Percentiles rank a stretch among this genome's conserved stretches.
Evolutionary conservation across 2,329 filamentous ascomycete species (phyloP).

Genomic region (Epichloe brachyelytri): DNA sequence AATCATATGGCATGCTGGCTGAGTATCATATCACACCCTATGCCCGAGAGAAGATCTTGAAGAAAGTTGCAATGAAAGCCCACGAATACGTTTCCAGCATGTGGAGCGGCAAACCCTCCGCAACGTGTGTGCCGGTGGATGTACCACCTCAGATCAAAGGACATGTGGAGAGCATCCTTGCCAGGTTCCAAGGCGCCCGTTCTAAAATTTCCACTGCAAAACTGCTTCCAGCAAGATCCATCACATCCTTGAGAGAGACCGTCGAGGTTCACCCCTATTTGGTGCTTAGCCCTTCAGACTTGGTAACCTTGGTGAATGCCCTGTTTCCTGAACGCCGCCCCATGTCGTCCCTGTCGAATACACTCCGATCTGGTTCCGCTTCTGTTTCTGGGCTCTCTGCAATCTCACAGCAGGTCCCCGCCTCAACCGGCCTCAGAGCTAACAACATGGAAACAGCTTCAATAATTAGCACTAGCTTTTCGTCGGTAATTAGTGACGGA

Average conservation of each 20-base stretch:
- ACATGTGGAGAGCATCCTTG: constrained; percentile 61
- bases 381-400: constrained; percentile 55
- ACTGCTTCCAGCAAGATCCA: constrained; percentile 56
- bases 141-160: constrained; percentile 49
- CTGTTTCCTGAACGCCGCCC: constrained; percentile 67
- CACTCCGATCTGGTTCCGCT: constrained; percentile 51
- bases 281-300: constrained; percentile 66
- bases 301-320: constrained; percentile 68
- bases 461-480: constrained; percentile 58
- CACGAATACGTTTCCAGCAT: constrained; percentile 71
- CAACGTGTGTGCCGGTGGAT: constrained; percentile 31
- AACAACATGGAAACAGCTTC: constrained; percentile 51
- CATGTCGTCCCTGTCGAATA: constrained; percentile 47
- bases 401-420: constrained; percentile 55
- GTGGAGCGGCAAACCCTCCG: constrained; percentile 53
- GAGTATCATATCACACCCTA: constrained; percentile 90
- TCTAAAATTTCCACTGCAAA: constrained; percentile 39
- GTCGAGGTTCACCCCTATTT: constrained; percentile 68
- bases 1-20: constrained; percentile 66
- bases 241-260: constrained; percentile 63
- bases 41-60: constrained; percentile 68
- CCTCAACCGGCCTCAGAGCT: constrained; percentile 29
- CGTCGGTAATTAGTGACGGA: constrained; percentile 55
- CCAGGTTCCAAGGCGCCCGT: constrained; percentile 44
- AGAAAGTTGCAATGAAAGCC: constrained; percentile 67